phyloP scores from a whole-genome alignment of 2,329 filamentous ascomycete species.

The Cadophora luteo-olivacea region DNA sequence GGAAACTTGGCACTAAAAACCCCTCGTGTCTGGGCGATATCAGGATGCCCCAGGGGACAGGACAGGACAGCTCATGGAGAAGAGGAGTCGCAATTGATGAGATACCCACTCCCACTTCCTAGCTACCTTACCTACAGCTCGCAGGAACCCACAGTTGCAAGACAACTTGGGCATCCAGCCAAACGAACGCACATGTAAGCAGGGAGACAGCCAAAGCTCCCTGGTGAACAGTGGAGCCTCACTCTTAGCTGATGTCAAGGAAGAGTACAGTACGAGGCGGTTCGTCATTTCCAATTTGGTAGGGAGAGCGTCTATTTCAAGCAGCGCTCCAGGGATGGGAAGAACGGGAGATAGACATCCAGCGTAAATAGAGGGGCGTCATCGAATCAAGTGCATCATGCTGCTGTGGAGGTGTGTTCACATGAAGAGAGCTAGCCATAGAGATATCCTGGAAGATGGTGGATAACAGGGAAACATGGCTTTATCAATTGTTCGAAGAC shows the following conservation, averaged over 20 bases:
- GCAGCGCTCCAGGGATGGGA: slow-evolving; percentile 3
- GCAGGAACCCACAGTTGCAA: slow-evolving; percentile 23
- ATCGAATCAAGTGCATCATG: background rate
- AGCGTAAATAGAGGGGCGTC: background rate
- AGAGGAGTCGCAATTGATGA: slow-evolving; percentile 15
- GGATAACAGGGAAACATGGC: background rate
- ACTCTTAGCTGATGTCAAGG: background rate
- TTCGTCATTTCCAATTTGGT: background rate
- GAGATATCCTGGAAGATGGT: background rate
- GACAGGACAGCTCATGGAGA: slow-evolving; percentile 12
- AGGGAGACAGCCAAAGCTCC: background rate
- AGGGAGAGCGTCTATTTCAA: slow-evolving; percentile 17
- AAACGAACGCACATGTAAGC: slow-evolving; percentile 7
- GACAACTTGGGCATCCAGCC: slow-evolving; percentile 29
- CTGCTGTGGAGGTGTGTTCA: background rate
- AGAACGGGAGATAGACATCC: slow-evolving; percentile 1
- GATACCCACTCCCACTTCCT: slow-evolving; percentile 3
- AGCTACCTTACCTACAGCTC: background rate
- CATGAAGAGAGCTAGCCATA: background rate
- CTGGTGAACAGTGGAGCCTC: slow-evolving; percentile 11
- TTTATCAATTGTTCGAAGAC: background rate
- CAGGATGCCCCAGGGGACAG: slow-evolving; percentile 11
- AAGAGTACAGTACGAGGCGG: background rate
- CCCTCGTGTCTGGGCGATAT: slow-evolving; percentile 6
- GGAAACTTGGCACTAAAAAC: slow-evolving; percentile 21